Evolutionary conservation across 108 stramenopile genomes (phyloP).

Genomic region (Aurantiochytrium sp.): DNA sequence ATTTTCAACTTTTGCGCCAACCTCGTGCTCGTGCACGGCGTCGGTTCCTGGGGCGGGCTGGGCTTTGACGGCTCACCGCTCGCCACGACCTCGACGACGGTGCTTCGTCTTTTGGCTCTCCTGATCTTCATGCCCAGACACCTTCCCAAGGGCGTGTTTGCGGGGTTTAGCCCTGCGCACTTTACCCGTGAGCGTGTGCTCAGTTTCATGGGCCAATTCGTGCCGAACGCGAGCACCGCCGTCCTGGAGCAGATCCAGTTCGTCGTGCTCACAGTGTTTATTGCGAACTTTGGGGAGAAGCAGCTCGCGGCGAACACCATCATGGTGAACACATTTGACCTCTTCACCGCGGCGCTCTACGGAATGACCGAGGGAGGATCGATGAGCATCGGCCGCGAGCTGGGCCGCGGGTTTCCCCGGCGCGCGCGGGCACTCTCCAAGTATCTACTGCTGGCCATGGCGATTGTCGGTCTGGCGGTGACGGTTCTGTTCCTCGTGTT

Average conservation of each 20-base stretch:
- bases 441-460: not conserved
- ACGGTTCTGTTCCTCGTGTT: not conserved
- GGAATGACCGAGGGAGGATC: not conserved
- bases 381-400: constrained; percentile 14
- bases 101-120: not conserved
- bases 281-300: constrained; percentile 9
- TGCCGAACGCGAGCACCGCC: not conserved
- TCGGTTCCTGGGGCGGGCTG: not conserved
- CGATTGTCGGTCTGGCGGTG: not conserved
- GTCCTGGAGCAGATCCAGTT: constrained; percentile 30
- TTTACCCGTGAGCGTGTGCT: not conserved
- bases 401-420: not conserved
- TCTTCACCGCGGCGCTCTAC: not conserved
- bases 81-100: not conserved
- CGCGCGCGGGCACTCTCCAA: not conserved
- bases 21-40: constrained; percentile 4
- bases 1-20: not conserved
- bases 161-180: not conserved
- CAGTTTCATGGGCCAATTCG: not conserved
- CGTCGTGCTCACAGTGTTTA: constrained; percentile 5
- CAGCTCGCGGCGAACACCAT: constrained; percentile 22
- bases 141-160: constrained; percentile 15
- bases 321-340: constrained; percentile 14
- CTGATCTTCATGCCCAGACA: not conserved
- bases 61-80: constrained; percentile 1